Evolutionary conservation across 2,329 filamentous ascomycete genomes (phyloP), one percentile per base, ranked within the genome.

Genomic region (Coleophoma cylindrospora): DNA sequence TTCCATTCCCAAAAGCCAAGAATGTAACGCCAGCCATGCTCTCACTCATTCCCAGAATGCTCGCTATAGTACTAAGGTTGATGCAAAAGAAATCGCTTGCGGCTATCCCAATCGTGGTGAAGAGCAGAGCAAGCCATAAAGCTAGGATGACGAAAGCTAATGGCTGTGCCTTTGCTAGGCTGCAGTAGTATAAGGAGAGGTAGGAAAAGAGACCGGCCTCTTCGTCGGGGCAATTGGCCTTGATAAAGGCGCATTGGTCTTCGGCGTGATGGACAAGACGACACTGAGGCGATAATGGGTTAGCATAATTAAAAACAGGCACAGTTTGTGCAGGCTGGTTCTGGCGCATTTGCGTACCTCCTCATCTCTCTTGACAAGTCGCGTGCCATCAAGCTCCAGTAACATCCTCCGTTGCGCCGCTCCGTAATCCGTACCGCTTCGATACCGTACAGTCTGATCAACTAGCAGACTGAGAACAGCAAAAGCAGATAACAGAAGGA

Each of bases 41-140:
- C 73, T 99, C 91, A 67, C 91, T 96, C 74, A 99, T 86, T 17
- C 92, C 91, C 27, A 97, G 76, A 47, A 96, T 83, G 50, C 79
- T 86, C 19, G 94, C 86, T 60, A 99, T 94, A 12, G 94, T 97
- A 68, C 89, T 94, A 34, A 99, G 78, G 64, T 99, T 96, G 71
- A 97, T 83, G 70, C 91, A 97, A 71, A 99, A 94, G 74, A 99
- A 99, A 71, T 99, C 94, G 69, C 91, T 96, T 19, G 94, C 94
- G 13, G 94, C 94, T 56, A 99, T 96, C 52, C 94, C 94, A 57
- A 99, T 96, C 13, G 94, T 97, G 59, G 88, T 92, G 70, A 99
- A 99, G 8, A 99, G 81, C 49, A 97, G 73, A 36, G 82, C 87
- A 7, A 96, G 80, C 94, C 94, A 99, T 53, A 84, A 61, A 14